Base-by-base conservation (phyloP, 2,329 filamentous ascomycete species). In the Fusarium pseudocircinatum region DNA sequence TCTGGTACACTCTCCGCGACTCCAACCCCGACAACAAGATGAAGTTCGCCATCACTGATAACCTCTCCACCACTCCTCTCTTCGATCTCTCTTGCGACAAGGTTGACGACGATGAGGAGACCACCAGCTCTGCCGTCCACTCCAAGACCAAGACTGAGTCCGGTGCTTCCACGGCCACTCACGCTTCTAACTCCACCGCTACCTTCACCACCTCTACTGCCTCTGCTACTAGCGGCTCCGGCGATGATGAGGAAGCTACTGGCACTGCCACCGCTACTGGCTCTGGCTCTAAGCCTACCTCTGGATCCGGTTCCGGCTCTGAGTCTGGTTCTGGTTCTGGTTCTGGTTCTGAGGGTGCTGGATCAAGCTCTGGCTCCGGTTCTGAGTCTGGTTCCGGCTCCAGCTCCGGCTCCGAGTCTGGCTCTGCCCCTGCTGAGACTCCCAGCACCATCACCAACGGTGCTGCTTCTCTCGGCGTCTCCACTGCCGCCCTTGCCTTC, bases 1-100 rank as follows among this genome's bases (percentile, higher is more conserved):
- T 89, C 82, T 90, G 89, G 88, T 91, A 91, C 82, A 86, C 83
- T 72, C 85, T 91, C 74, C 86, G 87, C 62, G 89, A 91, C 80
- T 89, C 87, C 79, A 89, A 89, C 84, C 85, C 87, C 56, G 87
- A 85, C 79, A 89, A 90, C 84, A 78, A 84, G 78, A 84, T 87
- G 82, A 88, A 89, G 84, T 90, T 90, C 59, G 87, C 84, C 79
- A 85, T 90, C 71, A 88, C 86, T 77, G 81, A 87, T 67, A 81
- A 89, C 77, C 83, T 90, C 59, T 85, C 82, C 69, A 87, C 85
- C 75, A 85, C 79, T 32, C 84, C 88, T 47, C 80, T 82, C 60
- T 90, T 86, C 80, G 83, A 90, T 78, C 84, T 90, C 62, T 85
- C 82, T 75, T 90, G 88, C 84, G 85, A 85, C 46, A 82, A 81